Base-by-base conservation (phyloP, 2,329 filamentous ascomycete species). In the Alternaria sp. region DNA sequence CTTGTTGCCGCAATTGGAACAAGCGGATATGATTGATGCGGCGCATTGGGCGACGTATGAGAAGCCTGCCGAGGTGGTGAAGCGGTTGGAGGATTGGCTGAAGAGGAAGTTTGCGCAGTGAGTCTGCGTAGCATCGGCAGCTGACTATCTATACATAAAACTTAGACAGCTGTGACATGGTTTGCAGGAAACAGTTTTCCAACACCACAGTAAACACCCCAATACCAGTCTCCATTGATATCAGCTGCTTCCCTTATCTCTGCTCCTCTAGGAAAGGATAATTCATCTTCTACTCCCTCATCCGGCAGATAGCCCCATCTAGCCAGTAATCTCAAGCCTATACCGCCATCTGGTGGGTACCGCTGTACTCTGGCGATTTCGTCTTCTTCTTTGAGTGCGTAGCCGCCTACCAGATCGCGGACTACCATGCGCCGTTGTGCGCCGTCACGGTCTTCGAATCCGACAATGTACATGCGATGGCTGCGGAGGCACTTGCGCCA, bases 141-240 rank as follows among this genome's bases (percentile, higher is more conserved):
- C 36, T 40, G 36, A 40, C 36, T 40, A 40, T 40, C 36, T 40
- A 40, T 40, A n/a, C n/a, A 40, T 40, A 40, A 40, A 40, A 40
- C 57, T 17, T 51, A 72, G 12, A 66, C 21, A 12, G 58, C 28
- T n/a, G 63, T 54, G 8, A 72, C 91, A 84, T 95, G 95, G 8
- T 88, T 87, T 7, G 90, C 89, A 5, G 94, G 94, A 75, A 97
- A 96, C 67, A 97, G 73, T 0, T 93, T 94, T 70, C 88, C 89
- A 23, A 82, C 83, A 0, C 93, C 93, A 81, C 93, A 93, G 83
- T 97, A 97, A 26, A 89, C 89, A 0, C 95, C 95, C 81, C 90
- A 91, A 73, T 87, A 93, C 94, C 94, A 98, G 77, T 97, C 93
- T 17, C 90, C 92, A 77, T 97, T 97, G 51, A 96, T 88, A 78